phyloP scores from a whole-genome alignment of 129 eudicot species.

The Centrapalus pauciflorus region DNA sequence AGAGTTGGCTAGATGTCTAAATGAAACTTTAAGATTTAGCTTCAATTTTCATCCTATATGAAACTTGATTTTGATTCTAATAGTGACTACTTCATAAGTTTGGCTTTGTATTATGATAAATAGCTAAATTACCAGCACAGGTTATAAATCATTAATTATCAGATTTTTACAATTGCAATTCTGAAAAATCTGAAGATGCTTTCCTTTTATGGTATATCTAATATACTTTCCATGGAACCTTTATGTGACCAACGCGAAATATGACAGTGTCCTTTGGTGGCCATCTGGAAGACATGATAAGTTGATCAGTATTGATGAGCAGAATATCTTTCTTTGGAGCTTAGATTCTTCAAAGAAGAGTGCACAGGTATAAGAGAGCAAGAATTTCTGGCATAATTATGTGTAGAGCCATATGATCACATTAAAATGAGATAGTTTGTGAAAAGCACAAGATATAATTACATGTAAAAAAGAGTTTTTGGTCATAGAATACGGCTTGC shows the following conservation, averaged over 20 bases:
- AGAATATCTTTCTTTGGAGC: slow-evolving; percentile 82
- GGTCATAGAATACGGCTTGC: no score
- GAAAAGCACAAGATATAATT: not conserved
- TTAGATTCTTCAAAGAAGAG: slow-evolving; percentile 91
- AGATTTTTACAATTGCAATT: not conserved
- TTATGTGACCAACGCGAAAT: slow-evolving; percentile 6
- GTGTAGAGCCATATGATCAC: not conserved
- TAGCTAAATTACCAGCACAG: not conserved
- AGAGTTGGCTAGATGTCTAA: not conserved
- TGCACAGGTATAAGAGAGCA: slow-evolving; percentile 68
- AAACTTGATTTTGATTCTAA: not conserved
- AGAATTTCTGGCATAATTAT: slow-evolving; percentile 2
- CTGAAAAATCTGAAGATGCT: not conserved
- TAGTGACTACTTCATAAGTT: no score
- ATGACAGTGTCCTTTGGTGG: slow-evolving; percentile 91
- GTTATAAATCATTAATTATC: not conserved
- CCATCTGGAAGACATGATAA: slow-evolving; percentile 95
- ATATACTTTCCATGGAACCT: slow-evolving; percentile 1
- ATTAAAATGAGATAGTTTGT: not conserved
- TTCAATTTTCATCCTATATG: not conserved
- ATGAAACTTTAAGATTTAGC: not conserved
- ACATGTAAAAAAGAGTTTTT: no score
- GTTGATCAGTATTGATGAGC: slow-evolving; percentile 82
- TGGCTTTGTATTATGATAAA: not conserved
- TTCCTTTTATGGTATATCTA: slow-evolving; percentile 5